Base-by-base conservation (phyloP, 179 eudicot genomes). In the Carnegiea gigantea region DNA sequence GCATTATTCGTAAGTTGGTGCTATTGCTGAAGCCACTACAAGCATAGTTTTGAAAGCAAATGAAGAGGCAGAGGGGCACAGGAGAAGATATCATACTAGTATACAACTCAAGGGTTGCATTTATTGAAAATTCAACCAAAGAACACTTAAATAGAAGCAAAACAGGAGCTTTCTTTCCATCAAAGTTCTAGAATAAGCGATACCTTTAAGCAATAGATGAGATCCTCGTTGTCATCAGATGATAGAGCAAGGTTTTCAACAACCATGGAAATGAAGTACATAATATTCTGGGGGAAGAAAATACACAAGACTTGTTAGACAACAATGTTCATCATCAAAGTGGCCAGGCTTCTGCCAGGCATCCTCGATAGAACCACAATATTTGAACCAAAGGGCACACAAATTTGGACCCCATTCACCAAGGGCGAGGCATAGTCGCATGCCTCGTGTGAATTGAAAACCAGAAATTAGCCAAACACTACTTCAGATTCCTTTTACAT, bases 171-270 rank as follows among this genome's bases (percentile, higher is more conserved):
- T 43, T 77, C 21, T 23, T n/a, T 70, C 70, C 49, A 70, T n/a
- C 54, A 30, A 51, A 59, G 71, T 51, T 62, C 72, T 67, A 23
- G 1, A 57, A n/a, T 38, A 38, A 43, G 46, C 48, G 77, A 23
- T 90, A 97, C 99, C 99, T 93, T 97, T 72, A 93, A 84, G 89
- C 99, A 97, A 85, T 89, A 95, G 87, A 97, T 79, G 81, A 97
- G 92, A 89, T 95, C 99, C 85, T 93, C 98, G 84, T 97, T 97
- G 68, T 95, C 89, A 86, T 90, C 91, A 26, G 94, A 90, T 77
- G 99, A 93, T 72, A 97, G 92, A 40, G 94, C 93, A 78, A 95
- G 98, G 86, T 97, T 97, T 89, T 97, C 99, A 77, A 93, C 84
- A 83, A 92, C 92, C 85, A 97, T 92, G 80, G 94, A 82, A 85